Percentiles rank a stretch among this genome's conserved stretches.
Conservation (phyloP, 176 grass and related monocot species). For the Avena sativa region DNA sequence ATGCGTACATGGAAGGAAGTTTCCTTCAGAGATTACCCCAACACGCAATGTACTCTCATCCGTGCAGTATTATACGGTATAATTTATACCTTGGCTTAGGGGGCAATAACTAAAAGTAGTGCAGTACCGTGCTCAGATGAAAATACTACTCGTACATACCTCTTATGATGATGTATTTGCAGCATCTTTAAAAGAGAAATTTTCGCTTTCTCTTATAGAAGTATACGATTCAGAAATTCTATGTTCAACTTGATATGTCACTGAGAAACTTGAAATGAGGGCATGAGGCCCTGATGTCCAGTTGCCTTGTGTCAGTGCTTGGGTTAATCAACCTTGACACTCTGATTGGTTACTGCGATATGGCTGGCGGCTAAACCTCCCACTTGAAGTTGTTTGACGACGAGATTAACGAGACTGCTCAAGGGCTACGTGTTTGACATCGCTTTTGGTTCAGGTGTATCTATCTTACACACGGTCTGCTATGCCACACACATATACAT, state of each 20-base stretch:
- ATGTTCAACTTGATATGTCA: background rate
- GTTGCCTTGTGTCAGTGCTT: constrained; percentile 3
- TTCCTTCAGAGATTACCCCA: background rate
- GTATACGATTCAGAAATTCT: background rate
- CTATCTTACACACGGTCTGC: constrained; percentile 24
- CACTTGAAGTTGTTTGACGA: constrained; percentile 18
- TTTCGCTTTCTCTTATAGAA: background rate
- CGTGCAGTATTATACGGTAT: background rate
- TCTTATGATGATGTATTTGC: background rate
- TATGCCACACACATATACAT: background rate
- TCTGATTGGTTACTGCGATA: background rate
- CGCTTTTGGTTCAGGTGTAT: constrained; percentile 43
- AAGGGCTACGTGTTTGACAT: constrained; percentile 44
- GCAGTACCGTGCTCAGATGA: background rate
- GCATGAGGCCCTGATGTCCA: background rate
- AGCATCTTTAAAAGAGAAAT: background rate
- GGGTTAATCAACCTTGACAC: constrained; percentile 17
- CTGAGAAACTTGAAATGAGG: background rate
- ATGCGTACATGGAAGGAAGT: background rate
- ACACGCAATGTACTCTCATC: background rate
- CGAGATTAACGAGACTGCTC: background rate
- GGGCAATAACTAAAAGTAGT: constrained; percentile 39
- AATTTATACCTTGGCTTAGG: background rate
- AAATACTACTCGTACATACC: background rate
- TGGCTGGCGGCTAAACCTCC: background rate